Evolutionary conservation across 306 rosid species (phyloP).

Genomic region (Trifolium repens): DNA sequence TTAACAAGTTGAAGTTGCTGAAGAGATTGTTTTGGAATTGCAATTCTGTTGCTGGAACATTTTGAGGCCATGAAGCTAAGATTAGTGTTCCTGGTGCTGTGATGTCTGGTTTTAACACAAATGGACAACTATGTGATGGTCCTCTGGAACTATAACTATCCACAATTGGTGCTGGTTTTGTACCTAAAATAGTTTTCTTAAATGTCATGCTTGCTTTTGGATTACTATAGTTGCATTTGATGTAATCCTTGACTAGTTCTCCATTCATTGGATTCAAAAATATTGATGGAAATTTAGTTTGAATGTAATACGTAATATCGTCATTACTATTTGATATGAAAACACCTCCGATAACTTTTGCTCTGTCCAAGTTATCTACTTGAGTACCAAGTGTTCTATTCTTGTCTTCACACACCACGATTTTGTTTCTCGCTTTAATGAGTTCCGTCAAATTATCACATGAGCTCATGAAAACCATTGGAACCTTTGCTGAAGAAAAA

Average conservation of each 20-base stretch:
- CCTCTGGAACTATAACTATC: slow-evolving; percentile 77
- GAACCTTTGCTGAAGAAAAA: slow-evolving; percentile 31
- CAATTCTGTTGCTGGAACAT: slow-evolving; percentile 12
- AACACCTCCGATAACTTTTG: slow-evolving; percentile 56
- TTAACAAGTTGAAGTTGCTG: slow-evolving; percentile 52
- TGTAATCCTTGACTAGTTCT: slow-evolving; percentile 55
- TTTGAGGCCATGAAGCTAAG: slow-evolving; percentile 84
- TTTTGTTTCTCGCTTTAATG: slow-evolving; percentile 44
- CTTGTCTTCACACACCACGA: slow-evolving; percentile 71
- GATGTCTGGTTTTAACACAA: slow-evolving; percentile 75
- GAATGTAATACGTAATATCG: slow-evolving; percentile 1
- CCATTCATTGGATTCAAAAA: slow-evolving; percentile 50
- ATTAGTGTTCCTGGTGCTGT: slow-evolving; percentile 73
- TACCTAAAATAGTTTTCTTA: slow-evolving; percentile 49
- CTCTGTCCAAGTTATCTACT: slow-evolving; percentile 6
- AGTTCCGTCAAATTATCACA: slow-evolving; percentile 49
- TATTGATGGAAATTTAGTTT: slow-evolving; percentile 43
- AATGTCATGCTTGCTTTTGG: slow-evolving; percentile 60
- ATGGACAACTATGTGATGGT: slow-evolving; percentile 72
- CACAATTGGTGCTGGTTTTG: slow-evolving; percentile 64
- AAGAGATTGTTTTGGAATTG: not conserved
- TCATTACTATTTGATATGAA: slow-evolving; percentile 53
- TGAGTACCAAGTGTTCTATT: slow-evolving; percentile 41
- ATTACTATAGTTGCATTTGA: slow-evolving; percentile 28
- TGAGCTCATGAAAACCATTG: slow-evolving; percentile 56